Base-by-base conservation (phyloP, 2,329 filamentous ascomycete genomes). In the Alternaria gansuensis region DNA sequence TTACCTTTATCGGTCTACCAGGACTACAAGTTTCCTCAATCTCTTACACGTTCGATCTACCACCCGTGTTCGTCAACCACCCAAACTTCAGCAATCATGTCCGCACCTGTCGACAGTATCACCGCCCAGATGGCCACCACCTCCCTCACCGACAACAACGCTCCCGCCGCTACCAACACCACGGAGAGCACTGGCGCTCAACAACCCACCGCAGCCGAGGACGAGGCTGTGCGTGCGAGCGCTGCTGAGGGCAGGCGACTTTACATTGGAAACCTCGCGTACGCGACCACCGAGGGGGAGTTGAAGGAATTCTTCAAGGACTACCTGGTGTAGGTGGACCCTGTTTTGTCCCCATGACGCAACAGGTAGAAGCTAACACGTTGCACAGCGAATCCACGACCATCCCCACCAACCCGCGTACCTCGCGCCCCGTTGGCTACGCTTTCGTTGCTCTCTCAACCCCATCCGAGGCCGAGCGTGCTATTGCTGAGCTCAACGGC, bases 191-290 rank as follows among this genome's bases (percentile, higher is more conserved):
- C 79, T 68, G 80, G 78, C 76, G 79, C 79, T 73, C 79, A 81
- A 73, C 89, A 90, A 84, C 87, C 88, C 81, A 86, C 91, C 82
- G 83, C 87, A 77, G 85, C 89, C 75, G 87, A 90, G 83, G 90
- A 92, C 79, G 93, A 97, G 82, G 93, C 93, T 81, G 93, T 95
- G 79, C 90, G 95, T 81, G 92, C 93, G 83, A 97, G 93, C 85
- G 95, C 95, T 82, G 93, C 94, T 82, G 95, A 99, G 87, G 94
- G 95, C 82, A 92, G 95, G 86, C 92, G 95, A 85, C 90, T 99
- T 77, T 99, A 99, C 86, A 98, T 99, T 86, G 95, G 95, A 87
- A 99, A 99, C 87, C 91, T 99, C 88, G 95, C 95, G 78, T 99
- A 99, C 83, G 93, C 94, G 90, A 98, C 95, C 89, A 97, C 93